Base-by-base conservation (phyloP, 805 yeast genomes). In the Starmerella ratchasimensis region DNA sequence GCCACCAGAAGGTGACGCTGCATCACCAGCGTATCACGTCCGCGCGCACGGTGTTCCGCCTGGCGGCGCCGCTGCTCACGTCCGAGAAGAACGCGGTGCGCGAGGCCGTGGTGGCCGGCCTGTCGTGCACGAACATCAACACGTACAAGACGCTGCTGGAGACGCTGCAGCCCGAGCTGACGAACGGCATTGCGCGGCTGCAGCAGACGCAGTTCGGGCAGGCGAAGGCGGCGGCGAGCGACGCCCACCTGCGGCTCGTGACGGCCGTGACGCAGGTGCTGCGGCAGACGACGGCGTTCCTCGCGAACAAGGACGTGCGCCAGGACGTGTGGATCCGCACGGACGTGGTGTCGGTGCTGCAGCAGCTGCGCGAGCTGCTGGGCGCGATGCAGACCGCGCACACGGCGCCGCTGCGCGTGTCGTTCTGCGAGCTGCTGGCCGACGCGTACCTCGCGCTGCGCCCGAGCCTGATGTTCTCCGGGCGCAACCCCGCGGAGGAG, bases 1-100 rank as follows among this genome's bases (percentile, higher is more conserved):
- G 88, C 1, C 75, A 79, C 48, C 94, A 80, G 43, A 68, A 80
- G 48, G 71, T 80, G 50, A 81, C 81, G 0, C 70, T 83, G 25
- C 94, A 83, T 50, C 93, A 81, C 49, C 93, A 84, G 53, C 79
- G 82, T 35, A 86, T 90, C 38, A 86, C 94, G 1, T 82, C 95
- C 43, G 96, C 95, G 0, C 76, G 78, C 42, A 77, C 94, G 0
- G 76, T 90, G 2, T 90, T 90, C 61, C 70, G 77, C 39, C 75
- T 90, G 77, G 86, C 83, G 0, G 63, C 83, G 27, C 96, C 96
- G 0, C 62, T 90, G 21, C 58, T 90, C 33, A 75, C 71, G 21
- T 74, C 84, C 0, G 72, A 74, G 2, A 82, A 80, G 42, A 65
- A 69, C 3, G 64, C 74, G 46, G 71, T 90, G 7, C 66, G 81